phyloP scores from a whole-genome alignment of 257 asterid species.

The Jaltomata sinuosa region DNA sequence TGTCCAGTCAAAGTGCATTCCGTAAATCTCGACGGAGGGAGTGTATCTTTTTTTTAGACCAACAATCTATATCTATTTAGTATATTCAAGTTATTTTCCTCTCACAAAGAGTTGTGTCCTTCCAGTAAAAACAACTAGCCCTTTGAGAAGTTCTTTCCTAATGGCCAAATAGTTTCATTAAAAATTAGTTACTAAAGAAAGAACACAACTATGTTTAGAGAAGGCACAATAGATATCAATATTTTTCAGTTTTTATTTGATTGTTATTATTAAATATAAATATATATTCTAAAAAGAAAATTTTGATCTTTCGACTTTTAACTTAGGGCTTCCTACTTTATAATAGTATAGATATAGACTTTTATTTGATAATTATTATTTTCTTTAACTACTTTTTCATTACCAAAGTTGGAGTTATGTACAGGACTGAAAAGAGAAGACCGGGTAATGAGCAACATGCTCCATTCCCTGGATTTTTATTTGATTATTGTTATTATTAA shows the following conservation, averaged over 20 bases:
- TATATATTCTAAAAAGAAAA: background rate
- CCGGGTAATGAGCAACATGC: no score
- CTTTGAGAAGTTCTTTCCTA: background rate
- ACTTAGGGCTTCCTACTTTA: background rate
- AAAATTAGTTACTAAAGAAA: background rate
- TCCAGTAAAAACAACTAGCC: background rate
- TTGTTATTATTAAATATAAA: background rate
- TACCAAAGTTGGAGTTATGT: no score
- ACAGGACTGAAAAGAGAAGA: no score
- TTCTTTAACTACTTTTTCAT: no score
- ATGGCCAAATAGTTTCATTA: background rate
- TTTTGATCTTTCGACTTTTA: background rate
- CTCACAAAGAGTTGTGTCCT: background rate
- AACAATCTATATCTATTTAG: background rate
- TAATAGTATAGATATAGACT: background rate
- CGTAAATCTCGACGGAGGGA: background rate
- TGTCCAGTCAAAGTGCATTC: background rate
- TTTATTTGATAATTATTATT: background rate
- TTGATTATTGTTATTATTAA: background rate
- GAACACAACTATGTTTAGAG: background rate
- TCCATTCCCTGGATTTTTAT: no score
- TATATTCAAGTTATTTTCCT: background rate
- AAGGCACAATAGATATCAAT: background rate
- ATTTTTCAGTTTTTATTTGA: background rate
- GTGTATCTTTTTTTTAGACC: background rate